Conservation (phyloP, 495 filamentous ascomycete genomes). For the Lentithecium fluviatile region DNA sequence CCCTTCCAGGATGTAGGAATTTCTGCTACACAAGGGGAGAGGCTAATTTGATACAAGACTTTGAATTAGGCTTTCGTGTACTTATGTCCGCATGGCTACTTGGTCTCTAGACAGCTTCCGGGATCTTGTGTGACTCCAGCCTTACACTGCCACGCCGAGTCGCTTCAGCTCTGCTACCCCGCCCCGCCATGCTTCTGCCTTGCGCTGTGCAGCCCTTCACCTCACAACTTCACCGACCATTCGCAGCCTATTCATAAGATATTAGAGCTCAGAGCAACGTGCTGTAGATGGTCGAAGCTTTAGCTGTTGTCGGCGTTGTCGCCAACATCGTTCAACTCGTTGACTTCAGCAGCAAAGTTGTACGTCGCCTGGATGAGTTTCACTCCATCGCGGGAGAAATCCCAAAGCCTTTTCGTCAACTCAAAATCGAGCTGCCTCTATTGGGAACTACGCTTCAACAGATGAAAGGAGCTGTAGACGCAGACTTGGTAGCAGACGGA, state of each 20-base stretch:
- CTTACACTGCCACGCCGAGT: slow-evolving; percentile 9
- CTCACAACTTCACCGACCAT: slow-evolving; percentile 6
- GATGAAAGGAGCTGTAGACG: slow-evolving; percentile 22
- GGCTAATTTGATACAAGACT: no score
- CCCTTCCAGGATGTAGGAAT: no score
- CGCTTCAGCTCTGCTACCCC: not conserved
- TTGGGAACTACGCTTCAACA: slow-evolving; percentile 10
- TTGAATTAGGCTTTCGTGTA: no score
- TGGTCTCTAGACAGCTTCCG: no score
- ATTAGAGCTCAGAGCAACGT: slow-evolving; percentile 3
- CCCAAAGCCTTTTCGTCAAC: slow-evolving; percentile 15
- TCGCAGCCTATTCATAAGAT: slow-evolving; percentile 1
- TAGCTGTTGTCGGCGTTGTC: slow-evolving; percentile 21
- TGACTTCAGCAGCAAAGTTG: slow-evolving; percentile 24
- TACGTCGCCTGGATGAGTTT: slow-evolving; percentile 19
- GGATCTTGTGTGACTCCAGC: slow-evolving; percentile 7
- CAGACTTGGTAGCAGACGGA: slow-evolving; percentile 15
- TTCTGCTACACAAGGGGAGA: no score
- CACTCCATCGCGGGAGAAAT: slow-evolving; percentile 10
- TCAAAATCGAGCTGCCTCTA: slow-evolving; percentile 23
- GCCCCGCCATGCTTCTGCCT: slow-evolving; percentile 14
- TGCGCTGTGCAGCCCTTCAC: slow-evolving; percentile 5
- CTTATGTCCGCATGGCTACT: no score
- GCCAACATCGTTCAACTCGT: slow-evolving; percentile 25
- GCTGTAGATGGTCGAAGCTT: slow-evolving; percentile 25